These are phyloP conservation scores for Durio zibethinus DNA, from an alignment of 345 rosid species.

Conservation along the genomic window DNA sequence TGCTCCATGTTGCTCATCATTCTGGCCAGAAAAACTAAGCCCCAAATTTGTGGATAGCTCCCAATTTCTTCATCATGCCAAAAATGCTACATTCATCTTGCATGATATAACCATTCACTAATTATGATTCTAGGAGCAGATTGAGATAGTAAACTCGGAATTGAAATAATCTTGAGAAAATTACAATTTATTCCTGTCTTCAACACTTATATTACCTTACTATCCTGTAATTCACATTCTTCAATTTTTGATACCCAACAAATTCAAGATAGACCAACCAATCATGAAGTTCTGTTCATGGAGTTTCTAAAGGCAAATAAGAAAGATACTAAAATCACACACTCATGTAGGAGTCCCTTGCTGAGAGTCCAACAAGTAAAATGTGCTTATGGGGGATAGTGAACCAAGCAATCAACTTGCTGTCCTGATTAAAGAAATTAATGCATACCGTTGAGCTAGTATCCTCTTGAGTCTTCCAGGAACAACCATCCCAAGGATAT, in stretches of 20 bases:
- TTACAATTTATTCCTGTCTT: neutral
- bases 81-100: neutral
- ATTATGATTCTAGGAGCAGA: neutral
- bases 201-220: neutral
- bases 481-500: slow-evolving; percentile 37
- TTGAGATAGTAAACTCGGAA: neutral
- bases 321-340: neutral
- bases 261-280: neutral
- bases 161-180: neutral
- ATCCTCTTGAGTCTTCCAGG: slow-evolving; percentile 33
- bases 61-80: neutral
- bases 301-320: neutral
- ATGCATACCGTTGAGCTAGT: slow-evolving; percentile 34
- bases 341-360: neutral
- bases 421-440: neutral
- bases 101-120: neutral
- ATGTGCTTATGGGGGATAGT: neutral
- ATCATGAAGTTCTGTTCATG: neutral
- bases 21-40: neutral
- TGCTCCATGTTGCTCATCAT: neutral
- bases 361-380: neutral
- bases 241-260: no score
- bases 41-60: neutral
- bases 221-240: neutral
- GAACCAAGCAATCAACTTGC: neutral